A percentile compares a stretch with the other conserved stretches of the same genome.
These are phyloP conservation scores for Trifolium subterraneum DNA, from an alignment of 306 rosid species.

Conservation along the genomic window DNA sequence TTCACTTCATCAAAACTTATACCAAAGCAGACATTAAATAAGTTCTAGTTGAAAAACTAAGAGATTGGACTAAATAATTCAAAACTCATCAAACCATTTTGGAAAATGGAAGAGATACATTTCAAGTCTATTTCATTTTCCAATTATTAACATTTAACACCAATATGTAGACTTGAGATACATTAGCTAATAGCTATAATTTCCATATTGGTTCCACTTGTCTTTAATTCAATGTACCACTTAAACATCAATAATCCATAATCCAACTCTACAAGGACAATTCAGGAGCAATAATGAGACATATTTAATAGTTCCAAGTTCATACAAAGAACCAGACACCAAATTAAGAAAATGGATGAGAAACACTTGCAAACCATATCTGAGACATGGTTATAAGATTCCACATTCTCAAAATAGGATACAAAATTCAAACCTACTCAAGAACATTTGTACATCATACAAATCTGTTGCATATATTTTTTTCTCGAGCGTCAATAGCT, in stretches of 20 bases:
- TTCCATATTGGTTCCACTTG: neutral
- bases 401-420: neutral
- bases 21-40: neutral
- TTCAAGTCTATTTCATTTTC: neutral
- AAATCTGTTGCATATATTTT: neutral
- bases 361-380: neutral
- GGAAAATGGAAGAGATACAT: neutral
- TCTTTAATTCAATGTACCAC: neutral
- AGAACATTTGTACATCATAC: neutral
- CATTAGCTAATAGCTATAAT: neutral
- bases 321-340: neutral
- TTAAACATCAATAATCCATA: neutral
- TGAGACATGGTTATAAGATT: neutral
- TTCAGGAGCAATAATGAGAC: too few species aligned
- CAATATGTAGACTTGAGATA: neutral
- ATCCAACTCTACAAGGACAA: too few species aligned
- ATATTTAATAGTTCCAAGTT: too few species aligned
- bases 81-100: neutral
- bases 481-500: too few species aligned
- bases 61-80: neutral
- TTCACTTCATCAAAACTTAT: conserved; percentile 1
- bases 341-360: neutral
- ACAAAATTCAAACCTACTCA: neutral
- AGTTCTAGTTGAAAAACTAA: neutral
- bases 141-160: neutral